Evolutionary conservation across 768 basidiomycete genomes (phyloP).

Genomic region (Leucosporidium yakuticum): DNA sequence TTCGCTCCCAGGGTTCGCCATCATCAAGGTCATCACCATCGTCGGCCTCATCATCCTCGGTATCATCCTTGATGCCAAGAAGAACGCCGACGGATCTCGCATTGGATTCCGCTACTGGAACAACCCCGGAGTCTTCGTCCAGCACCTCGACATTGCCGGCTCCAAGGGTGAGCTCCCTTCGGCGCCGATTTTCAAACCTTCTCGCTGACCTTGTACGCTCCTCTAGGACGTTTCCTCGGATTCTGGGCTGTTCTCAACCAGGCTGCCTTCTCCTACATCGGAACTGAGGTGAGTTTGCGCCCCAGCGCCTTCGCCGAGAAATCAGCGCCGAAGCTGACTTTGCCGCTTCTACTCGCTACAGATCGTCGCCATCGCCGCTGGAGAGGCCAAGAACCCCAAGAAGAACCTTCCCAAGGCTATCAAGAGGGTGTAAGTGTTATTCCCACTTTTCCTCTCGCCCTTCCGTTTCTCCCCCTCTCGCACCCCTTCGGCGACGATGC

Average conservation of each 20-base stretch:
- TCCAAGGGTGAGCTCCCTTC: conserved; percentile 53
- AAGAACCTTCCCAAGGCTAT: conserved; percentile 63
- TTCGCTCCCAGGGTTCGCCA: conserved; percentile 45
- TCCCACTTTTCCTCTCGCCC: too few relatives aligned
- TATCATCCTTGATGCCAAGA: background rate
- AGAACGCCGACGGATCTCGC: background rate
- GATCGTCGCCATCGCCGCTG: conserved; percentile 49
- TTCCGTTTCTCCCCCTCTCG: background rate
- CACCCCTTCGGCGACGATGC: conserved; percentile 1
- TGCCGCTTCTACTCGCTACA: conserved; percentile 7
- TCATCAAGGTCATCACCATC: conserved; percentile 39
- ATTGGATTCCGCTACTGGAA: conserved; percentile 45
- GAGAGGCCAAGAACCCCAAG: conserved; percentile 49
- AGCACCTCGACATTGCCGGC: conserved; percentile 53
- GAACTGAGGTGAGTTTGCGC: conserved; percentile 40
- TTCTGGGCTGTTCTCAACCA: conserved; percentile 58
- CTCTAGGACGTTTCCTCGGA: conserved; percentile 63
- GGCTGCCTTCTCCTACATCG: conserved; percentile 54
- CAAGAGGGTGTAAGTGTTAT: conserved; percentile 57
- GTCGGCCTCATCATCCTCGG: conserved; percentile 52
- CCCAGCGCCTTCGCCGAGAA: background rate
- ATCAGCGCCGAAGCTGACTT: background rate
- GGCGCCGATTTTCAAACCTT: conserved; percentile 51
- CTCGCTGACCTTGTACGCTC: too few relatives aligned
- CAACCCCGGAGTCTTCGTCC: conserved; percentile 79